phyloP scores from a whole-genome alignment of 1,139 yeast genomes.

The Scheffersomyces lignicola region DNA sequence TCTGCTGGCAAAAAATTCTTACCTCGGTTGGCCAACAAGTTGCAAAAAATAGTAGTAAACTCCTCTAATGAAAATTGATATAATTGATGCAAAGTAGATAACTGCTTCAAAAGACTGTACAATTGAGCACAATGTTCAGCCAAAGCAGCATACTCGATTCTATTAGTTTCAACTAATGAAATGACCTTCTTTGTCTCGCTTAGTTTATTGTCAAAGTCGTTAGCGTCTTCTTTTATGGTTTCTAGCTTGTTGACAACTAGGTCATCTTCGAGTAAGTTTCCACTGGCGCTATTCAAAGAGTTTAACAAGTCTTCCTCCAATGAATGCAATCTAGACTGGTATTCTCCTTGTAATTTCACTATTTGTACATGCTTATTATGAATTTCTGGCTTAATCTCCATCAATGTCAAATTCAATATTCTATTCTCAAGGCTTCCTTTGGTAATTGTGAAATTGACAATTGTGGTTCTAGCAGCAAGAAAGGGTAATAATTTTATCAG shows the following conservation, averaged over 20 bases:
- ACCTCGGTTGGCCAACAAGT: conserved; percentile 28
- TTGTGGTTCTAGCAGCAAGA: conserved; percentile 58
- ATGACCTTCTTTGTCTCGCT: conserved; percentile 55
- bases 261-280: conserved; percentile 70
- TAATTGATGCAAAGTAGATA: conserved; percentile 47
- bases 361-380: conserved; percentile 58
- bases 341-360: conserved; percentile 58
- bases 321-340: conserved; percentile 50
- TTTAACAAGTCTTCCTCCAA: conserved; percentile 65
- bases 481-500: conserved; percentile 49
- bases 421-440: conserved; percentile 64
- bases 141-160: conserved; percentile 50
- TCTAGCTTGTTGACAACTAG: conserved; percentile 61
- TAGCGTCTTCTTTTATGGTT: conserved; percentile 61
- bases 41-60: conserved; percentile 41
- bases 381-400: conserved; percentile 63
- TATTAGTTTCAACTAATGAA: conserved; percentile 48
- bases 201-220: conserved; percentile 53
- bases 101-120: conserved; percentile 42
- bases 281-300: conserved; percentile 57
- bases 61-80: conserved; percentile 60
- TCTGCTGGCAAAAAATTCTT: conserved; percentile 18
- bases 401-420: conserved; percentile 58
- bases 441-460: conserved; percentile 74
- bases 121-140: conserved; percentile 57